Evolutionary conservation across 2,329 filamentous ascomycete genomes (phyloP).

Genomic region (Pseudocercospora cruenta): DNA sequence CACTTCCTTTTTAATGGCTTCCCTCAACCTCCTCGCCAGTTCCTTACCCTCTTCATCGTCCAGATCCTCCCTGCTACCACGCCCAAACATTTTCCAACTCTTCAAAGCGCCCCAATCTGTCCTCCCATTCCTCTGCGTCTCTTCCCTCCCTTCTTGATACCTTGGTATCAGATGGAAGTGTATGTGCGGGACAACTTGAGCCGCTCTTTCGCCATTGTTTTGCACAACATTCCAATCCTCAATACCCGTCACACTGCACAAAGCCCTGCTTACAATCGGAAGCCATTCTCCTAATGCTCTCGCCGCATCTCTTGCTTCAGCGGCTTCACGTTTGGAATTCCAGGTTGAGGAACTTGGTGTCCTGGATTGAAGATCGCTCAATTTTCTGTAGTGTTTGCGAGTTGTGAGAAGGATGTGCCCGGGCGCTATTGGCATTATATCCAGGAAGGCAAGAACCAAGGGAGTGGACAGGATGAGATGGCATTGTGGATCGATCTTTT

Average conservation of each 20-base stretch:
- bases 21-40: slow-evolving; percentile 58
- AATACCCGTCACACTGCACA: slow-evolving; percentile 70
- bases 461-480: slow-evolving; percentile 77
- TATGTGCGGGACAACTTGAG: slow-evolving; percentile 89
- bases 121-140: slow-evolving; percentile 56
- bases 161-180: slow-evolving; percentile 94
- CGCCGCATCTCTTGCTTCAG: slow-evolving; percentile 27
- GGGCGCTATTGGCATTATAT: slow-evolving; percentile 83
- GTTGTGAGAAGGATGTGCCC: slow-evolving; percentile 86
- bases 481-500: slow-evolving; percentile 40
- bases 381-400: slow-evolving; percentile 74
- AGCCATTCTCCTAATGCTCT: slow-evolving; percentile 56
- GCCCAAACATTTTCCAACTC: slow-evolving; percentile 82
- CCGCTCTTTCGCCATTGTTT: slow-evolving; percentile 86
- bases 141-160: slow-evolving; percentile 57
- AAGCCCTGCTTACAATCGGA: slow-evolving; percentile 71
- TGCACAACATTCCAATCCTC: slow-evolving; percentile 95
- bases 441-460: slow-evolving; percentile 81
- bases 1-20: slow-evolving; percentile 38
- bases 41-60: slow-evolving; percentile 72
- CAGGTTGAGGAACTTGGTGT: slow-evolving; percentile 20
- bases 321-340: slow-evolving; percentile 22
- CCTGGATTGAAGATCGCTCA: slow-evolving; percentile 64
- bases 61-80: slow-evolving; percentile 71
- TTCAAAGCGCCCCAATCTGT: slow-evolving; percentile 47